Evolutionary conservation across 2,329 filamentous ascomycete species (phyloP), one percentile per base, ranked within the genome.

Genomic region (Hymenoscyphus occultus): DNA sequence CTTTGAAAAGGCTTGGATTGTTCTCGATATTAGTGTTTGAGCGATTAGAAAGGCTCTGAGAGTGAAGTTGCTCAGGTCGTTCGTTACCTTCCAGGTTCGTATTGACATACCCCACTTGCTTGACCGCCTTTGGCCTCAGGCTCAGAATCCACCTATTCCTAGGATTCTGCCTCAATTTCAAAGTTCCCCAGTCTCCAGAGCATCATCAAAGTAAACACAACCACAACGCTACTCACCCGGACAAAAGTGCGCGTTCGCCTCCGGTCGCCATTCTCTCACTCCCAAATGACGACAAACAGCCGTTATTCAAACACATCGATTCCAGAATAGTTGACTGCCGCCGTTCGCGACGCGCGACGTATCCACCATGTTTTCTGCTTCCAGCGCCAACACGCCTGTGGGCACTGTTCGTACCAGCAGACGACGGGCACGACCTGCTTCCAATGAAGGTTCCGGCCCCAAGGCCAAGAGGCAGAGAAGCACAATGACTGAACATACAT

Each of bases 391-490:
- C 69, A 62, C 60, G 7, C 81, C 84, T 39, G 81, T 83, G 71
- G 84, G 80, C 69, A 82, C 83, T 61, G 86, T 84, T 62, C 82
- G 86, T 68, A 86, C 84, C 71, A 84, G 70, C 60, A 70, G 86
- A 65, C 83, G 86, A 67, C 83, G 86, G 64, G 86, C 86, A 75
- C 83, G 86, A 65, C 86, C 86, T 60, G 75, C 79, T 71, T 85
- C 81, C 72, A 79, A 82, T 64, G 86, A 88, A 81, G 78, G 73
- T 76, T 84, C 61, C 22, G 68, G 72, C 59, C 86, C 86, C 35
- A 89, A 87, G 76, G 82, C 85, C 13, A 89, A 89, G 78, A 83
- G 86, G 68, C 84, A 85, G 73, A 81, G 86, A 69, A 77, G 86
- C 61, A 83, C 83, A 39, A 74, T 88, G 69, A 81, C 80, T 62